Evolutionary conservation across 495 filamentous ascomycete species (phyloP), one percentile per base, ranked within the genome.

Genomic region (Aspergillus baeticus): DNA sequence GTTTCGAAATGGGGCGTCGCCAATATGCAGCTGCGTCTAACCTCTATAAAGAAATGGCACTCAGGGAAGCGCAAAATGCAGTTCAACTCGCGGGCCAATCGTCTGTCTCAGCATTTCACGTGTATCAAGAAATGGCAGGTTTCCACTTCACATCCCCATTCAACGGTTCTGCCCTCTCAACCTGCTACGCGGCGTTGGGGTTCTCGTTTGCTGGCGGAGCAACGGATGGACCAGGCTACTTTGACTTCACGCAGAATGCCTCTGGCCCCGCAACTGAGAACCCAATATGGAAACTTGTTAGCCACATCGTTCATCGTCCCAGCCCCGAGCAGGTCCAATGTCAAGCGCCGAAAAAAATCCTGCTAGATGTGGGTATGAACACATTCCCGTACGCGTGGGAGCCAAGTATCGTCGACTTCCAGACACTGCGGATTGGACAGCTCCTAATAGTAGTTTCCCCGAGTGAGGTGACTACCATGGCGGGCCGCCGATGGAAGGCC

Each of bases 201-300:
- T 96, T 92, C 58, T 91, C 88, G 2, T 98, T 98, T 70, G 94
- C 94, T 13, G 94, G 89, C 8, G 94, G 94, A 6, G 97, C 94
- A 1, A 91, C 91, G 1, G 94, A 98, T 66, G 90, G 94, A 7
- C 93, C 93, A 0, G 94, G 94, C 0, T 85, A 83, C 2, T 96
- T 96, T 65, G 93, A 98, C 71, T 97, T 97, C 66, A 96, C 87
- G 17, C 94, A 98, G 66, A 92, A 92, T 61, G 76, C 84, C 48
- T 87, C 84, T 10, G 83, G 84, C 55, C 87, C 89, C 4, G 85
- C 89, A 23, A 87, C 86, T 6, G 43, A 54, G 11, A 93, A 88
- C 38, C 94, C 91, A 0, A 68, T 97, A 13, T 98, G 94, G 94
- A 68, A 77, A 29, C 78, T 89, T 6, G 91, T 95, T 13, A 81